Percentiles rank a stretch among this genome's conserved stretches.
Evolutionary conservation across 257 asterid species (phyloP).

Genomic region (Echites panduratus): DNA sequence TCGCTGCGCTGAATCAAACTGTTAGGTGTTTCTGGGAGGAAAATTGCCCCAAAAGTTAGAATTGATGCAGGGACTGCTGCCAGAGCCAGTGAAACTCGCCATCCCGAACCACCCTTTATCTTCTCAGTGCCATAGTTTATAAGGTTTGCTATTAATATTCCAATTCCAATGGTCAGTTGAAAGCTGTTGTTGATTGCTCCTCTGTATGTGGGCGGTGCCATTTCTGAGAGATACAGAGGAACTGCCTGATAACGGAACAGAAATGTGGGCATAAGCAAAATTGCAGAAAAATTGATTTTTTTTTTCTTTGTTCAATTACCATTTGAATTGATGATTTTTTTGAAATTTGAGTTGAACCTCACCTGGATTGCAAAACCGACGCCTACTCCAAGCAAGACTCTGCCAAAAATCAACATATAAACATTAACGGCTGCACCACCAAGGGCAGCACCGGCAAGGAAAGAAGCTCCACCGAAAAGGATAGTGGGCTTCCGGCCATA

Average conservation of each 20-base stretch:
- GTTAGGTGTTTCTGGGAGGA: slow-evolving; percentile 84
- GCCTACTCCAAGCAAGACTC: slow-evolving; percentile 69
- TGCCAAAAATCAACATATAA: slow-evolving; percentile 60
- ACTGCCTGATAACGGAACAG: slow-evolving; percentile 45
- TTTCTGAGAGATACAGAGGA: slow-evolving; percentile 81
- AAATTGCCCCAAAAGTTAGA: slow-evolving; percentile 54
- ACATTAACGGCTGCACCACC: slow-evolving; percentile 58
- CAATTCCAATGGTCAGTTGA: slow-evolving; percentile 59
- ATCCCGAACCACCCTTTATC: slow-evolving; percentile 57
- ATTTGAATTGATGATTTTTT: too few species aligned
- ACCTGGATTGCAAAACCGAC: slow-evolving; percentile 87
- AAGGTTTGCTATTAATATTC: slow-evolving; percentile 52
- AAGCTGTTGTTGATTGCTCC: slow-evolving; percentile 79
- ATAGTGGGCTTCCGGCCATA: slow-evolving; percentile 62
- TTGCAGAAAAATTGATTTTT: too few species aligned
- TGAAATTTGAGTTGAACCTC: not conserved
- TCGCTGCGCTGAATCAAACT: slow-evolving; percentile 55
- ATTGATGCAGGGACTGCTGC: slow-evolving; percentile 66
- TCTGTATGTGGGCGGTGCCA: slow-evolving; percentile 80
- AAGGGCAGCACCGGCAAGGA: slow-evolving; percentile 64
- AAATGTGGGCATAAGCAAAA: not conserved
- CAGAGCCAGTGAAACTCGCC: slow-evolving; percentile 72
- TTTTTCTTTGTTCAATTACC: too few species aligned
- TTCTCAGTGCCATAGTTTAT: slow-evolving; percentile 71
- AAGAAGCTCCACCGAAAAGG: slow-evolving; percentile 59